Conservation (phyloP, 495 filamentous ascomycete genomes). For the Neurospora sp. region DNA sequence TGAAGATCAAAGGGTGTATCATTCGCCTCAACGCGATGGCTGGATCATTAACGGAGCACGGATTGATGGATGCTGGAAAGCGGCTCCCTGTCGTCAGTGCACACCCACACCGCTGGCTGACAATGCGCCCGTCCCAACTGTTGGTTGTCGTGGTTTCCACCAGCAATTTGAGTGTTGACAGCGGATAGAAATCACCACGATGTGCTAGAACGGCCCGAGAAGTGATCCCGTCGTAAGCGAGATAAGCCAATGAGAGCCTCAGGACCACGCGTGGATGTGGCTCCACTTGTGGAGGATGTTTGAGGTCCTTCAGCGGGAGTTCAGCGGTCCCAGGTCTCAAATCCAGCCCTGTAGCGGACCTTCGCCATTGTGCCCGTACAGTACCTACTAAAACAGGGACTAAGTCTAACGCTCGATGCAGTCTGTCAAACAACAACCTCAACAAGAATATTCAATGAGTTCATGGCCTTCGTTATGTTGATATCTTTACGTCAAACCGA, state of each 20-base stretch:
- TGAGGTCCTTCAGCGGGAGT: background rate
- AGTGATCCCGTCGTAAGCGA: background rate
- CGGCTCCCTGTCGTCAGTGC: background rate
- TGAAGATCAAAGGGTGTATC: background rate
- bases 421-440: background rate
- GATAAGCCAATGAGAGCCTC: background rate
- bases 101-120: background rate
- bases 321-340: background rate
- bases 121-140: background rate
- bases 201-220: background rate
- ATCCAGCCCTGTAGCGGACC: background rate
- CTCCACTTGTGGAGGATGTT: background rate
- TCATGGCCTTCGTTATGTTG: background rate
- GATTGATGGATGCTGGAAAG: background rate
- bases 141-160: background rate
- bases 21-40: background rate
- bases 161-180: background rate
- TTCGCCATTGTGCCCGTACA: background rate
- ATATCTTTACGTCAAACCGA: background rate
- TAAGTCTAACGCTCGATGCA: background rate
- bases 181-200: background rate
- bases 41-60: background rate
- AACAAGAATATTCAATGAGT: background rate
- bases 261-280: background rate
- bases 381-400: background rate